Evolutionary conservation across 2,329 filamentous ascomycete species (phyloP).

Genomic region (Monosporascus sp.): DNA sequence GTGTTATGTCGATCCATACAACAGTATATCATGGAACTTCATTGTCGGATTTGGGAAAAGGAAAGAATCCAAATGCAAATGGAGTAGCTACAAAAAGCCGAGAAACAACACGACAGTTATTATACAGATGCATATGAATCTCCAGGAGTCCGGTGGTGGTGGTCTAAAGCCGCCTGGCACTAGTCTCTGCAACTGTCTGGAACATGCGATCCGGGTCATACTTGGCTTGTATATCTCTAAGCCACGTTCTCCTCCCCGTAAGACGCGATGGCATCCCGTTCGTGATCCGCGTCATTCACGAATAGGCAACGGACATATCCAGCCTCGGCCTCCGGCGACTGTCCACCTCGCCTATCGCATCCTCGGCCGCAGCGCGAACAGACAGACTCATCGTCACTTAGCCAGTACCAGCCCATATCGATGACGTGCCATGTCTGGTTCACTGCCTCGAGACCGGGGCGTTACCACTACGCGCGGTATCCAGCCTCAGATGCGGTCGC

Average conservation of each 20-base stretch:
- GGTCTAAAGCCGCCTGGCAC: slow-evolving; percentile 3
- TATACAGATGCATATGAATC: too few species aligned
- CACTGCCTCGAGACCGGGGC: slow-evolving; percentile 1
- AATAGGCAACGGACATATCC: neutral
- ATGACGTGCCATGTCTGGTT: slow-evolving; percentile 4
- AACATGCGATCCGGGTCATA: slow-evolving; percentile 6
- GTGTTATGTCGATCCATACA: too few species aligned
- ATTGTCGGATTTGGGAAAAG: too few species aligned
- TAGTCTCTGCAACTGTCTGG: slow-evolving; percentile 4
- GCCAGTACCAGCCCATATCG: slow-evolving; percentile 1
- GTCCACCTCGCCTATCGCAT: neutral
- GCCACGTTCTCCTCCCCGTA: slow-evolving; percentile 5
- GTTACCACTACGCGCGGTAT: slow-evolving; percentile 1
- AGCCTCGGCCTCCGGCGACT: neutral
- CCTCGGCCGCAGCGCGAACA: neutral
- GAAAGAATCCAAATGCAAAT: too few species aligned
- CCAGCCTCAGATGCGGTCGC: neutral
- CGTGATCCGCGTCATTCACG: slow-evolving; percentile 8
- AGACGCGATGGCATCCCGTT: slow-evolving; percentile 7
- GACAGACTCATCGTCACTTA: slow-evolving; percentile 1
- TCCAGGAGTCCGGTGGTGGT: too few species aligned
- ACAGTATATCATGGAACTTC: too few species aligned
- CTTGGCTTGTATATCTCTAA: neutral
- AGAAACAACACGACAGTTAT: too few species aligned
- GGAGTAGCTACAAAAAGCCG: too few species aligned